Base-by-base conservation (phyloP, 2,329 filamentous ascomycete species). In the Paraphaeosphaeria sporulosa region DNA sequence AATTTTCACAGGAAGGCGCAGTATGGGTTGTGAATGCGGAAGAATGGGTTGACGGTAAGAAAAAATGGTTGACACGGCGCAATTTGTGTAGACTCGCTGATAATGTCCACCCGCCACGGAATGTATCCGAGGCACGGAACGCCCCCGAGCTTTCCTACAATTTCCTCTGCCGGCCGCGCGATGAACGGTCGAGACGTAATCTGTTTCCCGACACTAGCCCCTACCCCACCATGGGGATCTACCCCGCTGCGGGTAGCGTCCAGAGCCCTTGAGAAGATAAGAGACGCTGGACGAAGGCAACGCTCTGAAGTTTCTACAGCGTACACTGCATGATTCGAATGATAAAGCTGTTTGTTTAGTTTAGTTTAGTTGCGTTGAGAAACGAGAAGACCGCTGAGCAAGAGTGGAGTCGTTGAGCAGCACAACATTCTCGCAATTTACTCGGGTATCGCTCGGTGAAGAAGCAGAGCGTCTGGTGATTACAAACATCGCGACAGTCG, bases 211-310 rank as follows among this genome's bases (percentile, higher is more conserved):
- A 55, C 42, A 34, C 59, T 57, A 57, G 56, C 63, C 55, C n/a
- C 42, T 40, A 68, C 67, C 69, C 67, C 67, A 59, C 64, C 53
- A 66, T 59, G 1, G 19, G 23, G 50, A 68, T 60, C 65, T 71
- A 70, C 71, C 71, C 70, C 71, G 63, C 71, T 56, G 64, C 23
- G 40, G 51, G 43, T 25, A 40, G 25, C 61, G 55, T 51, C 57
- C 47, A 44, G 12, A 25, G 21, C 36, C 8, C 52, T 30, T 36
- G 13, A n/a, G 36, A 21, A 40, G 38, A 19, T 36, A 54, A 40
- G 51, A 43, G 12, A 12, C 4, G 21, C 23, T 6, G 13, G 21
- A 27, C 23, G 7, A 13, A 32, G 32, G 6, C 25, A 32, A 19
- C 17, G 34, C 10, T 32, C 38, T 25, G 9, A n/a, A 27, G 19